phyloP scores from a whole-genome alignment of 1,139 yeast species.

The Martiniozyma asiatica region DNA sequence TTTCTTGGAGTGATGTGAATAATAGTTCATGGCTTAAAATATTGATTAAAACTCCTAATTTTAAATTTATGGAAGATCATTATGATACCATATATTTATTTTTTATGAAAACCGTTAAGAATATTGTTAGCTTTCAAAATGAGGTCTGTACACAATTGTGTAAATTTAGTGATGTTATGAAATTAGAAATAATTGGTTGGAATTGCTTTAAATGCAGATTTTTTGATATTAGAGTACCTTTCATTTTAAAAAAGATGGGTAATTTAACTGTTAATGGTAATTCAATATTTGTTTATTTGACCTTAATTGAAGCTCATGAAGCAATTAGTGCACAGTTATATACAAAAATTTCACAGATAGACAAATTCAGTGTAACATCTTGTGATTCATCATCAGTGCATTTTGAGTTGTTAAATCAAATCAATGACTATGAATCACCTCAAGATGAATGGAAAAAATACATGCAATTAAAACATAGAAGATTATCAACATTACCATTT shows the following conservation, averaged over 20 bases:
- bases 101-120: no score
- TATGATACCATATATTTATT: slow-evolving; percentile 13
- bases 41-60: no score
- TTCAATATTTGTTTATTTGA: no score
- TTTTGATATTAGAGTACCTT: slow-evolving; percentile 25
- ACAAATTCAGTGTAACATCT: no score
- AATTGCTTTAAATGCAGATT: slow-evolving; percentile 22
- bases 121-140: slow-evolving; percentile 7
- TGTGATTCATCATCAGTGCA: no score
- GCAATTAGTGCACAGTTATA: no score
- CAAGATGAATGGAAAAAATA: slow-evolving; percentile 15
- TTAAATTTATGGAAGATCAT: slow-evolving; percentile 14
- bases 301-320: no score
- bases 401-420: not conserved
- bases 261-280: slow-evolving; percentile 3
- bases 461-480: slow-evolving; percentile 14
- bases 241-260: slow-evolving; percentile 15
- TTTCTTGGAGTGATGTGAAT: slow-evolving; percentile 8
- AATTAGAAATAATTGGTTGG: slow-evolving; percentile 11
- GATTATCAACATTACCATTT: slow-evolving; percentile 15
- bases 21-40: no score
- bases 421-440: not conserved
- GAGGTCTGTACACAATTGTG: slow-evolving; percentile 11
- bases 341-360: no score
- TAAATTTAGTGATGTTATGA: slow-evolving; percentile 19